phyloP scores from a whole-genome alignment of 495 filamentous ascomycete genomes.

The Aspergillus coremiiformis region DNA sequence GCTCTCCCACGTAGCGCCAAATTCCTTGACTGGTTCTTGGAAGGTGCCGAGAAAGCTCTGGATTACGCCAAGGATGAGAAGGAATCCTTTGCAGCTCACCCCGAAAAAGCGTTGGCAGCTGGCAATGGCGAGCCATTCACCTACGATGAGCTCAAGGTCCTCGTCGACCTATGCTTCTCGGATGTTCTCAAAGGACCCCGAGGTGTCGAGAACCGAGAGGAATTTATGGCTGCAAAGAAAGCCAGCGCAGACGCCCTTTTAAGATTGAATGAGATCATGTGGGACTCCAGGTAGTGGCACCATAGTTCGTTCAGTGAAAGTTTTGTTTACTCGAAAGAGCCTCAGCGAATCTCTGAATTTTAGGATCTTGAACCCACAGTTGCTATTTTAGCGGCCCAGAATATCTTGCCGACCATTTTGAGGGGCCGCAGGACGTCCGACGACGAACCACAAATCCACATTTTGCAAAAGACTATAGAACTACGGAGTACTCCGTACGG shows the following conservation, averaged over 20 bases:
- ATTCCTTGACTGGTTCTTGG: constrained; percentile 74
- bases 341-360: too few relatives aligned
- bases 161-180: constrained; percentile 81
- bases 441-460: too few relatives aligned
- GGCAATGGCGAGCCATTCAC: constrained; percentile 50
- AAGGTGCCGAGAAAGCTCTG: constrained; percentile 65
- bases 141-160: constrained; percentile 75
- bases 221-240: constrained; percentile 63
- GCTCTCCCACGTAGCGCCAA: constrained; percentile 60
- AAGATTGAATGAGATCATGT: constrained; percentile 73
- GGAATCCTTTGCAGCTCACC: constrained; percentile 31
- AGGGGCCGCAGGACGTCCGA: too few relatives aligned
- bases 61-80: constrained; percentile 54
- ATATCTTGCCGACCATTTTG: too few relatives aligned
- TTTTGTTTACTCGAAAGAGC: too few relatives aligned
- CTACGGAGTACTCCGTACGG: too few relatives aligned
- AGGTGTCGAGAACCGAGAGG: constrained; percentile 62
- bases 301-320: too few relatives aligned
- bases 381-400: neutral
- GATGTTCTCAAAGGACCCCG: constrained; percentile 54
- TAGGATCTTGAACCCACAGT: too few relatives aligned
- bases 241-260: constrained; percentile 67
- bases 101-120: constrained; percentile 29
- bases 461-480: too few relatives aligned
- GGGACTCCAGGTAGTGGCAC: constrained; percentile 43